These are phyloP conservation scores for Parietichytrium sp. DNA, from an alignment of 108 stramenopile species.

Conservation along the genomic window DNA sequence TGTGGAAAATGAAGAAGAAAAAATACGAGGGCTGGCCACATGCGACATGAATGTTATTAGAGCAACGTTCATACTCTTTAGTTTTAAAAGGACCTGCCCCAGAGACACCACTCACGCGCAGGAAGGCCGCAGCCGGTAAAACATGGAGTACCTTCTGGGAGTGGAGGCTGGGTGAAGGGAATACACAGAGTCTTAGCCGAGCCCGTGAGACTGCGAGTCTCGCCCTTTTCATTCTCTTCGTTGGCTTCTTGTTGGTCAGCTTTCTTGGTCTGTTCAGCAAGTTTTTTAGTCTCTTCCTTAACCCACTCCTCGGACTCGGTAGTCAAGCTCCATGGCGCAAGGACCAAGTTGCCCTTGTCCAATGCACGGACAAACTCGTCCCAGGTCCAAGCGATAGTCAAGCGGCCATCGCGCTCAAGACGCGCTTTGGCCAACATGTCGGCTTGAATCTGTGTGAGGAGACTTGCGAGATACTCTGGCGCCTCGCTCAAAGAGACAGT, in stretches of 20 bases:
- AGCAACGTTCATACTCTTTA: too few relatives aligned
- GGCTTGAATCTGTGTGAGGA: constrained; percentile 82
- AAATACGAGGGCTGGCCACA: not conserved
- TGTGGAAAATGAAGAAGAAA: not conserved
- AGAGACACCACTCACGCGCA: constrained; percentile 95
- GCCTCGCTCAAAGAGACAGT: constrained; percentile 65
- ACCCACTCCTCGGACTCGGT: constrained; percentile 96
- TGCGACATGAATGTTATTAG: not conserved
- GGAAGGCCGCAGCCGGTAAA: constrained; percentile 84
- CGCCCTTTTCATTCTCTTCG: not conserved
- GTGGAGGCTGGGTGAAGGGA: constrained; percentile 92
- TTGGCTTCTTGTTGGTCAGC: constrained; percentile 42
- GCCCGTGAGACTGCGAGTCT: not conserved
- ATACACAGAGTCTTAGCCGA: constrained; percentile 96
- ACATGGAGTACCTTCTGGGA: constrained; percentile 91
- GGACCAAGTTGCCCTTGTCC: constrained; percentile 85
- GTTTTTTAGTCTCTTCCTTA: constrained; percentile 78
- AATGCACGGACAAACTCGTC: constrained; percentile 95
- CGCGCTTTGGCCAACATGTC: constrained; percentile 85
- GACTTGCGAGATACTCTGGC: constrained; percentile 44
- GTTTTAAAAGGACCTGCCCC: constrained; percentile 93
- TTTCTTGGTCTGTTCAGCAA: constrained; percentile 75
- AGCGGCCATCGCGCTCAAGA: constrained; percentile 80
- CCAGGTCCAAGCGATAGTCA: constrained; percentile 91
- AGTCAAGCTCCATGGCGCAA: constrained; percentile 94